Percentiles rank a stretch among this genome's conserved stretches.
Evolutionary conservation across 768 basidiomycete species (phyloP).

Genomic region (Suillus decipiens): DNA sequence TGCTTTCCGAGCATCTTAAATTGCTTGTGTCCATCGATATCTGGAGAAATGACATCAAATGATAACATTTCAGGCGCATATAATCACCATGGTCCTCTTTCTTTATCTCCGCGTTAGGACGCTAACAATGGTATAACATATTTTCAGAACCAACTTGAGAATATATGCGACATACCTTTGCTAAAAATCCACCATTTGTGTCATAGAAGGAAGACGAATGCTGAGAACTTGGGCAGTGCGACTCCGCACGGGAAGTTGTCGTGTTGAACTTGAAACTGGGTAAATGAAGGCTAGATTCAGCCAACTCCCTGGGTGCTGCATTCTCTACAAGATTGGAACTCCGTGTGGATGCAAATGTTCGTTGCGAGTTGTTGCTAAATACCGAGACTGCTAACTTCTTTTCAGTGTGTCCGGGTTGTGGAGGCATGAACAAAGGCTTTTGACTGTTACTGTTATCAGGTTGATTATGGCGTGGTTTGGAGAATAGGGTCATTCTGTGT

Average conservation of each 20-base stretch:
- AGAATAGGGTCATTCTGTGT: neutral
- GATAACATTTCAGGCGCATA: conserved; percentile 16
- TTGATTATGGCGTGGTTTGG: neutral
- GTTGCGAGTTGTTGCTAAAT: conserved; percentile 15
- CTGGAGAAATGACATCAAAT: conserved; percentile 9
- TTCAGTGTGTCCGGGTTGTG: conserved; percentile 1
- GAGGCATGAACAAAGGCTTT: conserved; percentile 2
- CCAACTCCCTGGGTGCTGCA: conserved; percentile 5
- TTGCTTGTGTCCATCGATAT: conserved; percentile 12
- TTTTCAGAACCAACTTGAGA: neutral
- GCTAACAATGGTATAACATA: neutral
- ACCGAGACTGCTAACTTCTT: neutral
- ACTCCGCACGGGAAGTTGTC: conserved; percentile 17
- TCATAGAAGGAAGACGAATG: conserved; percentile 5
- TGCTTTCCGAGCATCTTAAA: conserved; percentile 5
- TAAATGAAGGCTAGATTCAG: conserved; percentile 14
- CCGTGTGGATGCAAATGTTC: conserved; percentile 10
- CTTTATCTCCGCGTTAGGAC: neutral
- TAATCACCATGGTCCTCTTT: conserved; percentile 25
- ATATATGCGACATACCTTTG: conserved; percentile 14
- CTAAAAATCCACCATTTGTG: conserved; percentile 9
- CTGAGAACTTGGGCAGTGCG: conserved; percentile 13
- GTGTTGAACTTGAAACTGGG: conserved; percentile 10
- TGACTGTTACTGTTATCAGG: conserved; percentile 2
- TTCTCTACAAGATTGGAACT: conserved; percentile 17